Percentiles rank a stretch among this genome's conserved stretches.
Evolutionary conservation across 2,329 filamentous ascomycete species (phyloP).

Genomic region (Rhinocladiella similis): DNA sequence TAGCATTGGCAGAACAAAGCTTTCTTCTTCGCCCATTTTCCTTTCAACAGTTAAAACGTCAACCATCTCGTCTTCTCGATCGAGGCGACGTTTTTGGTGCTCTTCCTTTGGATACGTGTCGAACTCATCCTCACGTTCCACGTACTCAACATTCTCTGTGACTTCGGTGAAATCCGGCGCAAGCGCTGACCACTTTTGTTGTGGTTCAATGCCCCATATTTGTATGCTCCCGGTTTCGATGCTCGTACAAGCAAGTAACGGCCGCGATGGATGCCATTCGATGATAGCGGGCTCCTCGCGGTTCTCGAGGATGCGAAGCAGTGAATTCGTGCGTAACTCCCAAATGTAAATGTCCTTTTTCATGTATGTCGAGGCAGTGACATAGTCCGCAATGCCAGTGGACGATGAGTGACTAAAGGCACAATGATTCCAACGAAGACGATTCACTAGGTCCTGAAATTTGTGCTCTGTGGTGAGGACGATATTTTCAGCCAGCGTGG

Average conservation of each 20-base stretch:
- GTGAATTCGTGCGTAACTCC: conserved; percentile 84
- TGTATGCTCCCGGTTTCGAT: conserved; percentile 92
- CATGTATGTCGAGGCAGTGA: conserved; percentile 94
- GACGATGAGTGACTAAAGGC: conserved; percentile 66
- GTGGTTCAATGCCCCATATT: conserved; percentile 92
- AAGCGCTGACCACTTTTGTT: conserved; percentile 94
- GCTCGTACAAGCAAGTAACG: conserved; percentile 86
- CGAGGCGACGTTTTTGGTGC: conserved; percentile 83
- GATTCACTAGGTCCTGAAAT: conserved; percentile 96
- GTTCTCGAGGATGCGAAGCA: conserved; percentile 95
- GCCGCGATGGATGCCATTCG: conserved; percentile 88
- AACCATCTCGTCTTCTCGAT: conserved; percentile 89
- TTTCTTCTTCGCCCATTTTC: conserved; percentile 57
- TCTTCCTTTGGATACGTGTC: conserved; percentile 88
- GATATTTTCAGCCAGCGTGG: conserved; percentile 60
- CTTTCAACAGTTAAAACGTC: conserved; percentile 81
- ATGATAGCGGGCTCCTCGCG: conserved; percentile 95
- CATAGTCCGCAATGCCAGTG: conserved; percentile 64
- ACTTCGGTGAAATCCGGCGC: conserved; percentile 97
- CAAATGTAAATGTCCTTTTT: conserved; percentile 76
- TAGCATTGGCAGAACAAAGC: conserved; percentile 92
- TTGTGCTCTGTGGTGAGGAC: conserved; percentile 94
- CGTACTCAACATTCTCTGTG: conserved; percentile 96
- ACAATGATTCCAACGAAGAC: conserved; percentile 93
- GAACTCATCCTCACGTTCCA: conserved; percentile 95